These are phyloP conservation scores for Suillus variegatus DNA, from an alignment of 768 basidiomycete species.

Conservation along the genomic window DNA sequence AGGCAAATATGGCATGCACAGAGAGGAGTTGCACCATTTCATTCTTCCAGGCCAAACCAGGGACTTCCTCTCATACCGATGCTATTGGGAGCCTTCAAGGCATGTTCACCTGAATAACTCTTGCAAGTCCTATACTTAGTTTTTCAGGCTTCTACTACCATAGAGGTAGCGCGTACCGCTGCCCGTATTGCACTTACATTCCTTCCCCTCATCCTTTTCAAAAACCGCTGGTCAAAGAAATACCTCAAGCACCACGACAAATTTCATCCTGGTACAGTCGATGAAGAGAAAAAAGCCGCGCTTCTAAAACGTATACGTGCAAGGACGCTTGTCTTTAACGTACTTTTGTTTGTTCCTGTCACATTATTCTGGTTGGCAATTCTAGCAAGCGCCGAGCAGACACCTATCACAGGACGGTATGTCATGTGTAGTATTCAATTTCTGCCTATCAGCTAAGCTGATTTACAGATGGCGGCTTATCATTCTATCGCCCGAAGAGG, in stretches of 20 bases:
- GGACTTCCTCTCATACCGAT: slow-evolving; percentile 48
- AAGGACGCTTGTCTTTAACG: slow-evolving; percentile 50
- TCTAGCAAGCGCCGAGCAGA: slow-evolving; percentile 71
- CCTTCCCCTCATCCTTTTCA: slow-evolving; percentile 66
- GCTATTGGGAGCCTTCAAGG: slow-evolving; percentile 69
- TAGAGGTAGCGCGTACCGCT: slow-evolving; percentile 70
- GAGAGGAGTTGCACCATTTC: slow-evolving; percentile 33
- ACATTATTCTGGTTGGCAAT: slow-evolving; percentile 68
- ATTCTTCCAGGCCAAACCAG: slow-evolving; percentile 39
- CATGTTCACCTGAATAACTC: slow-evolving; percentile 26
- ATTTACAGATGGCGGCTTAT: slow-evolving; percentile 77
- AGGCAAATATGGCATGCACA: slow-evolving; percentile 9
- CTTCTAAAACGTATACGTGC: slow-evolving; percentile 50
- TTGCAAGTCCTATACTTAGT: slow-evolving; percentile 6
- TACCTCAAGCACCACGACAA: slow-evolving; percentile 47
- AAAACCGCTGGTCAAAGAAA: slow-evolving; percentile 52
- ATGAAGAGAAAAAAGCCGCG: slow-evolving; percentile 52
- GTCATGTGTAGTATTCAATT: slow-evolving; percentile 23
- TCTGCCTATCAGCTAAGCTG: slow-evolving; percentile 7
- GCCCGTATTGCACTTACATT: slow-evolving; percentile 76
- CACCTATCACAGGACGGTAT: slow-evolving; percentile 85
- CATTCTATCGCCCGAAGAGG: slow-evolving; percentile 88
- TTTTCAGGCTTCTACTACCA: slow-evolving; percentile 66
- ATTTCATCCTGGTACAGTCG: slow-evolving; percentile 39
- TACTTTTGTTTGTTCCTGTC: slow-evolving; percentile 62